Evolutionary conservation across 2,329 filamentous ascomycete genomes (phyloP).

Genomic region (Grosmannia penicillata): DNA sequence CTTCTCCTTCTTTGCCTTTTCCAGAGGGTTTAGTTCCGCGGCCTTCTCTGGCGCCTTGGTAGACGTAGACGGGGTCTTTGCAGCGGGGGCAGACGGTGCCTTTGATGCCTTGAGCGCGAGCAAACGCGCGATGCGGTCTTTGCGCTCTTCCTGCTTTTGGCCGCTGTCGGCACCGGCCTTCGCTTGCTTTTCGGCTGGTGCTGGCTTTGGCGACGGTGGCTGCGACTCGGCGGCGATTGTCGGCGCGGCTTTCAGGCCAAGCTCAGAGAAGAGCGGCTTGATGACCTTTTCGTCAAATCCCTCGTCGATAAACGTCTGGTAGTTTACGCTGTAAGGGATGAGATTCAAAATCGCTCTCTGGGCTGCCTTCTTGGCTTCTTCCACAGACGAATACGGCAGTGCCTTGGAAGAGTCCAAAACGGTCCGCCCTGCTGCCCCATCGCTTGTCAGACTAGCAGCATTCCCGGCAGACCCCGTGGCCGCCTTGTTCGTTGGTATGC

Average conservation of each 20-base stretch:
- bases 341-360: slow-evolving; percentile 53
- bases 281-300: slow-evolving; percentile 53
- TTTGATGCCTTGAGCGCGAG: slow-evolving; percentile 41
- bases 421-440: too few relatives aligned
- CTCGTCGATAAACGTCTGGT: slow-evolving; percentile 57
- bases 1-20: slow-evolving; percentile 20
- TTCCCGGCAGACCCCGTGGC: neutral
- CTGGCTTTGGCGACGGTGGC: neutral
- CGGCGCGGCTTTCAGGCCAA: slow-evolving; percentile 39
- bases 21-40: neutral
- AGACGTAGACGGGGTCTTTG: neutral
- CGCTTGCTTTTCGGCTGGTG: neutral
- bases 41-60: neutral
- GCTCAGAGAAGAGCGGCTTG: slow-evolving; percentile 48
- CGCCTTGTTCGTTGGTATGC: neutral
- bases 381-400: slow-evolving; percentile 15
- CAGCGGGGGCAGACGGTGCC: neutral
- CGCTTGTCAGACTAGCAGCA: too few relatives aligned
- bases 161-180: neutral
- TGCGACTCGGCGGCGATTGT: neutral
- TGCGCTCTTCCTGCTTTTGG: slow-evolving; percentile 40
- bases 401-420: neutral
- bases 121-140: slow-evolving; percentile 62
- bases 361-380: slow-evolving; percentile 40
- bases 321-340: slow-evolving; percentile 53